These are phyloP conservation scores for Nitzschia sp. DNA, from an alignment of 108 stramenopile genomes.

Conservation along the genomic window DNA sequence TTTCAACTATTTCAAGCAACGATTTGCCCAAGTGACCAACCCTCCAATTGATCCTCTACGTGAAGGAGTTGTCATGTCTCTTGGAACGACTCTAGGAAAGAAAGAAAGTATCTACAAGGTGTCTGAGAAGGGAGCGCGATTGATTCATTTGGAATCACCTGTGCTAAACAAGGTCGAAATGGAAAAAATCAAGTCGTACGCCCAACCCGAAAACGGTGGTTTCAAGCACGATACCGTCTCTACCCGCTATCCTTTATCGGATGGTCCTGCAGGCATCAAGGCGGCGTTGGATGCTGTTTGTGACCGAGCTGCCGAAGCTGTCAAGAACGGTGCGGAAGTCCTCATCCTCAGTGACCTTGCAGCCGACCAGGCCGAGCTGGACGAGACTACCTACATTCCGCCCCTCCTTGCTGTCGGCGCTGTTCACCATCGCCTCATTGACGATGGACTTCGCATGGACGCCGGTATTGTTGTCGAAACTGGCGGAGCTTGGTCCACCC, in stretches of 20 bases:
- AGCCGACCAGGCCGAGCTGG: constrained; percentile 57
- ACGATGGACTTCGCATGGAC: constrained; percentile 91
- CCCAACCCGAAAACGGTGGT: constrained; percentile 70
- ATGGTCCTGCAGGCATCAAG: constrained; percentile 85
- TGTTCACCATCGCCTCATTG: constrained; percentile 95
- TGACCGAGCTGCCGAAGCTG: constrained; percentile 82
- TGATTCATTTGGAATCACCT: constrained; percentile 84
- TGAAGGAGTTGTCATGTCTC: constrained; percentile 96
- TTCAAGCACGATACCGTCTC: constrained; percentile 80
- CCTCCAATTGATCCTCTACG: constrained; percentile 97
- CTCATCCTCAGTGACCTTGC: constrained; percentile 90
- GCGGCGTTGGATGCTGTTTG: constrained; percentile 83
- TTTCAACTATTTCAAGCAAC: constrained; percentile 99
- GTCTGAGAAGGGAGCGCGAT: constrained; percentile 77
- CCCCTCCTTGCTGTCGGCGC: constrained; percentile 94
- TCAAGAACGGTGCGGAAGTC: constrained; percentile 85
- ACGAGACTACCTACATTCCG: constrained; percentile 84
- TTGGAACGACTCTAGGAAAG: constrained; percentile 93
- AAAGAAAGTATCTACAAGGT: constrained; percentile 95
- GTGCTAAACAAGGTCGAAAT: constrained; percentile 77
- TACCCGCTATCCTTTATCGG: constrained; percentile 80
- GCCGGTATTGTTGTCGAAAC: constrained; percentile 91
- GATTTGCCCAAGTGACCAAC: constrained; percentile 97
- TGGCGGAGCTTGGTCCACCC: constrained; percentile 93
- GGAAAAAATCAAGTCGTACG: constrained; percentile 59